phyloP scores from a whole-genome alignment of 805 yeast genomes.

The Jamesozyma gamospora region DNA sequence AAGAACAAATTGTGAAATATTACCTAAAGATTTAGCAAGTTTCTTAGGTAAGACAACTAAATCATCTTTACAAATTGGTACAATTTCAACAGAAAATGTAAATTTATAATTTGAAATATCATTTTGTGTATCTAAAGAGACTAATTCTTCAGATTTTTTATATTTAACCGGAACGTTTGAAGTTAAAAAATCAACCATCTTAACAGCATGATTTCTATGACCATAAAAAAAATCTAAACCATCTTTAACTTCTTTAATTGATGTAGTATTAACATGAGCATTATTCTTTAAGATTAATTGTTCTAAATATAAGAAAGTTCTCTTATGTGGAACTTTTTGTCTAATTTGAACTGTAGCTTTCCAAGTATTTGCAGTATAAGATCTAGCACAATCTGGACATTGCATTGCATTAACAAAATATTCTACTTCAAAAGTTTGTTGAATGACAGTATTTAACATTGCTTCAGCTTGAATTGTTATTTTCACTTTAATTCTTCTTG shows the following conservation, averaged over 20 bases:
- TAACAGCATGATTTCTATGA: slow-evolving; percentile 81
- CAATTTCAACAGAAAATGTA: slow-evolving; percentile 85
- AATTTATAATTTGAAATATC: slow-evolving; percentile 83
- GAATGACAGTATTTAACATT: slow-evolving; percentile 79
- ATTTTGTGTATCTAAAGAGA: slow-evolving; percentile 85
- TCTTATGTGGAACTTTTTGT: slow-evolving; percentile 93
- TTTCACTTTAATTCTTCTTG: slow-evolving; percentile 84
- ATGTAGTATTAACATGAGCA: slow-evolving; percentile 88
- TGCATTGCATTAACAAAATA: slow-evolving; percentile 90
- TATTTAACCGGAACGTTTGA: slow-evolving; percentile 78
- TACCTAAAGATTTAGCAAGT: slow-evolving; percentile 74
- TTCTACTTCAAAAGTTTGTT: slow-evolving; percentile 91
- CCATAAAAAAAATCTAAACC: slow-evolving; percentile 92
- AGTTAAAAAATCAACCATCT: slow-evolving; percentile 82
- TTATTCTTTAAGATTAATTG: slow-evolving; percentile 87
- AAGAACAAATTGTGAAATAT: slow-evolving; percentile 67
- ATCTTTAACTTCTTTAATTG: slow-evolving; percentile 85
- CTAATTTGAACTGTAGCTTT: slow-evolving; percentile 95
- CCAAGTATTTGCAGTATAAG: slow-evolving; percentile 96
- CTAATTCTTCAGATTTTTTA: slow-evolving; percentile 82
- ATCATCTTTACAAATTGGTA: slow-evolving; percentile 95
- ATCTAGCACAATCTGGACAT: slow-evolving; percentile 97
- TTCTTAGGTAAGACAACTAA: slow-evolving; percentile 83
- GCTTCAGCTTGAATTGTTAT: slow-evolving; percentile 97
- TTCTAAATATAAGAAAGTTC: slow-evolving; percentile 91